These are phyloP conservation scores for Trichoderma atroviride DNA, from an alignment of 2,329 filamentous ascomycete genomes.

Conservation along the genomic window DNA sequence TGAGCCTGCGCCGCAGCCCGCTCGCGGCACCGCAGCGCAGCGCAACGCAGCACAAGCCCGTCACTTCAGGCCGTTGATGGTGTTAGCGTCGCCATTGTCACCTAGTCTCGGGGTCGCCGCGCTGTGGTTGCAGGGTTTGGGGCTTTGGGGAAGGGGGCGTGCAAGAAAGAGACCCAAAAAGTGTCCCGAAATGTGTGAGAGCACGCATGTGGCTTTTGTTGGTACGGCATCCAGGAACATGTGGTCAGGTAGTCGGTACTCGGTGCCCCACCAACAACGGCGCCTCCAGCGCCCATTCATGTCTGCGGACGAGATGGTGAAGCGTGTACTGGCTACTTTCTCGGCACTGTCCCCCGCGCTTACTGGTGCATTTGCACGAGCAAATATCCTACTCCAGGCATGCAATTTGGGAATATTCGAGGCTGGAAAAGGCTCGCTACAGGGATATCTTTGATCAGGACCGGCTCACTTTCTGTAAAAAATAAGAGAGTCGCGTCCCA, in stretches of 20 bases:
- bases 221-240: background rate
- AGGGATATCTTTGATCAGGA: background rate
- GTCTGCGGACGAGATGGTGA: background rate
- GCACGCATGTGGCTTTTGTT: background rate
- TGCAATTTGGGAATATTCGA: background rate
- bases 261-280: background rate
- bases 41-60: slow-evolving; percentile 19
- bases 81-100: slow-evolving; percentile 26
- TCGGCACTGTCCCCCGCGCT: background rate
- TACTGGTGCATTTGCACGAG: background rate
- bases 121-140: slow-evolving; percentile 18
- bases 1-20: slow-evolving; percentile 1
- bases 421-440: background rate
- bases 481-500: background rate
- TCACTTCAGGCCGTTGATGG: slow-evolving; percentile 20
- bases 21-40: slow-evolving; percentile 12
- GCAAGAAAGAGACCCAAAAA: background rate
- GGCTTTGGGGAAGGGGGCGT: slow-evolving; percentile 6
- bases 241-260: background rate
- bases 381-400: background rate
- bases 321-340: background rate
- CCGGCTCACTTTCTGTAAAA: background rate
- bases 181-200: background rate
- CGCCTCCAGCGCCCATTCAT: background rate
- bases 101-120: slow-evolving; percentile 26